Evolutionary conservation across 768 basidiomycete genomes (phyloP).

Genomic region (Hygrocybe punicea): DNA sequence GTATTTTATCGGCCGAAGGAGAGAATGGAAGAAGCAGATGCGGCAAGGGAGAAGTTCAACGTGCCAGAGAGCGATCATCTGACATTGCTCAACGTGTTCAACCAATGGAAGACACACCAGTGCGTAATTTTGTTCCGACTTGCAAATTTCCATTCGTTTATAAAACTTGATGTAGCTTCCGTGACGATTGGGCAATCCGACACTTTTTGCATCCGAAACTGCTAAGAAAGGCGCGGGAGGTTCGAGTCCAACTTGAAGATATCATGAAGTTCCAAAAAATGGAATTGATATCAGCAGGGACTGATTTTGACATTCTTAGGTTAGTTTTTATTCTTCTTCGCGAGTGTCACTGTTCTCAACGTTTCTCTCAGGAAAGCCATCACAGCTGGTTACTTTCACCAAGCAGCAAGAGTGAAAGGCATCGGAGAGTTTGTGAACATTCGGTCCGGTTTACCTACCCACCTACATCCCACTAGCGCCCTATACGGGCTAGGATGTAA

Average conservation of each 20-base stretch:
- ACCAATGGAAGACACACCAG: conserved; percentile 97
- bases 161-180: conserved; percentile 50
- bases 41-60: conserved; percentile 96
- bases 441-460: conserved; percentile 89
- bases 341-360: no score
- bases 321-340: conserved; percentile 27
- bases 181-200: conserved; percentile 91
- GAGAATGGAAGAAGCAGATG: conserved; percentile 95
- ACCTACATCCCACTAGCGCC: conserved; percentile 95
- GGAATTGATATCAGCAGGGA: conserved; percentile 86
- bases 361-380: conserved; percentile 76
- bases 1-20: conserved; percentile 98
- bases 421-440: conserved; percentile 99
- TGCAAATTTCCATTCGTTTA: background rate
- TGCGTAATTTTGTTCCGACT: conserved; percentile 36
- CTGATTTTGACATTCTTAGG: conserved; percentile 88
- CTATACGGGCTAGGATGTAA: conserved; percentile 93
- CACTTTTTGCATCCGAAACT: conserved; percentile 98
- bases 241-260: conserved; percentile 92
- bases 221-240: conserved; percentile 91
- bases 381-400: conserved; percentile 97
- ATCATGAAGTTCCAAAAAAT: conserved; percentile 99
- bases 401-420: conserved; percentile 96
- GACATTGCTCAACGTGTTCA: conserved; percentile 92
- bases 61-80: conserved; percentile 98